Percentiles rank a stretch among this genome's conserved stretches.
Conservation (phyloP, 805 yeast species). For the Teunomyces cretensis region DNA sequence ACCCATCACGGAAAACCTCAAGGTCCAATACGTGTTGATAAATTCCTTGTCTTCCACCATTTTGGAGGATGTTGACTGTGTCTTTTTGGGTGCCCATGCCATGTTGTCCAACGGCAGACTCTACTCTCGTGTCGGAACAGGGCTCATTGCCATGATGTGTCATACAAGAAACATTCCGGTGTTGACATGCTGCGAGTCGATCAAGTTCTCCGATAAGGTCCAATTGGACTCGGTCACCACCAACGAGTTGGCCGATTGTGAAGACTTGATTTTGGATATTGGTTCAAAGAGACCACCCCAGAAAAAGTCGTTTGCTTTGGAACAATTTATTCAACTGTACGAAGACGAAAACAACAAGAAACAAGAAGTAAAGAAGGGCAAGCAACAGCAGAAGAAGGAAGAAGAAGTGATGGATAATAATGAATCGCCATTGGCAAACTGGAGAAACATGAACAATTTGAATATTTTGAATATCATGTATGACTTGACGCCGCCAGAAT, state of each 20-base stretch:
- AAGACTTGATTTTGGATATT: slow-evolving; percentile 57
- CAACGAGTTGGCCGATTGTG: slow-evolving; percentile 84
- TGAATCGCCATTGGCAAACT: slow-evolving; percentile 51
- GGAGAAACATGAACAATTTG: slow-evolving; percentile 63
- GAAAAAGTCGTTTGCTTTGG: slow-evolving; percentile 61
- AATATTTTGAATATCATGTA: slow-evolving; percentile 83
- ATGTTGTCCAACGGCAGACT: slow-evolving; percentile 93
- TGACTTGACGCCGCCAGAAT: slow-evolving; percentile 92
- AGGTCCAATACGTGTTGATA: slow-evolving; percentile 75
- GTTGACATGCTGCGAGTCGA: slow-evolving; percentile 90
- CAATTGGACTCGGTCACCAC: slow-evolving; percentile 94
- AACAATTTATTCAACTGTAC: slow-evolving; percentile 53
- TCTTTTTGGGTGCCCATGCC: slow-evolving; percentile 94
- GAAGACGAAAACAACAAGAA: slow-evolving; percentile 28
- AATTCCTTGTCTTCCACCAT: slow-evolving; percentile 73
- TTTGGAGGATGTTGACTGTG: slow-evolving; percentile 83
- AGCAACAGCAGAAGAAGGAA: slow-evolving; percentile 8
- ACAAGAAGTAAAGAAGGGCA: slow-evolving; percentile 13
- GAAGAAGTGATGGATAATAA: slow-evolving; percentile 15
- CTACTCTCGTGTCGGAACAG: slow-evolving; percentile 93
- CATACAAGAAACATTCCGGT: slow-evolving; percentile 89
- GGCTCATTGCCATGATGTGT: slow-evolving; percentile 89
- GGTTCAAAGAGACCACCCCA: slow-evolving; percentile 52
- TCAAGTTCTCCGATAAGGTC: slow-evolving; percentile 92
- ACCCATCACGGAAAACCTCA: slow-evolving; percentile 53